Percentiles rank a stretch among this genome's conserved stretches.
Evolutionary conservation across 768 basidiomycete genomes (phyloP).

Genomic region (Xerocomus spinulosus): DNA sequence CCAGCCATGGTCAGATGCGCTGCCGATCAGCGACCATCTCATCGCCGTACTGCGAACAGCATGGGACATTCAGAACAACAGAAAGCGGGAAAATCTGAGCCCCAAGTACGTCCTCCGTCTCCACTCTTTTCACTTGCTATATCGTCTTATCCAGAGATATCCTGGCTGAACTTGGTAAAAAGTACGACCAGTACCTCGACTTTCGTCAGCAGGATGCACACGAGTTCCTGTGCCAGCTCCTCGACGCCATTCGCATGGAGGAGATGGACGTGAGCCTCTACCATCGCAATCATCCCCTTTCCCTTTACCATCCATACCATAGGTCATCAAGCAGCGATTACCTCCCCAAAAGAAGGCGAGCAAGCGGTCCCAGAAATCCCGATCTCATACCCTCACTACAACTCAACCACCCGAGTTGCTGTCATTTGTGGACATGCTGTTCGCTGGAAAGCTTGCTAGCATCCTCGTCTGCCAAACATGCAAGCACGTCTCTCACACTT

Average conservation of each 20-base stretch:
- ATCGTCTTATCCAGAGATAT: constrained; percentile 43
- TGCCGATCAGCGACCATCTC: constrained; percentile 72
- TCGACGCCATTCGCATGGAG: constrained; percentile 94
- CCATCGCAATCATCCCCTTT: neutral
- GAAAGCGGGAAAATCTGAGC: constrained; percentile 51
- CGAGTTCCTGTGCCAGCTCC: constrained; percentile 83
- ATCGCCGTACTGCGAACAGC: constrained; percentile 54
- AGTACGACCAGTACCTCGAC: constrained; percentile 93
- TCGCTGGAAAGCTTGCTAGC: constrained; percentile 83
- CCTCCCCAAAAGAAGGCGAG: constrained; percentile 42
- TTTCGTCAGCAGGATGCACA: constrained; percentile 96
- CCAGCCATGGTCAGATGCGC: constrained; percentile 49
- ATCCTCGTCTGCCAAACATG: constrained; percentile 93
- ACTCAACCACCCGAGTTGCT: constrained; percentile 36
- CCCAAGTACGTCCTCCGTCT: constrained; percentile 51
- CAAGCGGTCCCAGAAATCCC: constrained; percentile 11
- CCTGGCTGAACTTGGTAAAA: constrained; percentile 64
- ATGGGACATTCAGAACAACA: constrained; percentile 57
- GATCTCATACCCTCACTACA: neutral
- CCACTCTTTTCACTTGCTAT: neutral
- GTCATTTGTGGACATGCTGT: constrained; percentile 86
- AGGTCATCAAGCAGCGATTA: constrained; percentile 74
- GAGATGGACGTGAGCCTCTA: constrained; percentile 68
- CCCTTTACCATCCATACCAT: constrained; percentile 1
- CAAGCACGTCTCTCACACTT: constrained; percentile 78